A percentile compares a stretch with the other conserved stretches of the same genome.
phyloP scores from a whole-genome alignment of 1,139 yeast species.

The Kodamaea suecica region DNA sequence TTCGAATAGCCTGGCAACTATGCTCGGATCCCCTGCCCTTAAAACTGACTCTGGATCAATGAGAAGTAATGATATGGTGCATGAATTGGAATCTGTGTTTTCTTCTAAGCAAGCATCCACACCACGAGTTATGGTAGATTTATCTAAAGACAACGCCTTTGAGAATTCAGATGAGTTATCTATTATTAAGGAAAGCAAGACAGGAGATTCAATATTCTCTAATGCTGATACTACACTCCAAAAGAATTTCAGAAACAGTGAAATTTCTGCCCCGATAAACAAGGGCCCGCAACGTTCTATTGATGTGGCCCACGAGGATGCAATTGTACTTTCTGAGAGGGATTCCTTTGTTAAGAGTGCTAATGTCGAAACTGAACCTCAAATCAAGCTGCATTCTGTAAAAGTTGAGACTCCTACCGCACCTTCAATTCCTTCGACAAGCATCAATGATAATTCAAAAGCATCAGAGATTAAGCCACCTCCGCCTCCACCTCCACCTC shows the following conservation, averaged over 20 bases:
- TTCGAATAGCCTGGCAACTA: background rate
- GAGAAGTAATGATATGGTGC: constrained; percentile 12
- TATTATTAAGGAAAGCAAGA: constrained; percentile 13
- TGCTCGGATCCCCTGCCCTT: constrained; percentile 1
- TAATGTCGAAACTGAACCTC: too few relatives aligned
- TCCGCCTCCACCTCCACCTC: constrained; percentile 29
- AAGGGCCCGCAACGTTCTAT: too few relatives aligned
- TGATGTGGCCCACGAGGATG: too few relatives aligned
- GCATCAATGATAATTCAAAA: too few relatives aligned
- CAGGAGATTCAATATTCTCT: constrained; percentile 1
- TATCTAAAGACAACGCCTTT: constrained; percentile 3
- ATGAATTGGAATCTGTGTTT: constrained; percentile 20
- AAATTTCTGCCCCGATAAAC: too few relatives aligned
- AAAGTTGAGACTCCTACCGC: too few relatives aligned
- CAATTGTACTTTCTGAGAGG: too few relatives aligned
- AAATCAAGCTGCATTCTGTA: too few relatives aligned
- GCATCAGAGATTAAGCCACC: constrained; percentile 13
- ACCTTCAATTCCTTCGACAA: too few relatives aligned
- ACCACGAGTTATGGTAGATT: constrained; percentile 1
- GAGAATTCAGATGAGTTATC: constrained; percentile 15
- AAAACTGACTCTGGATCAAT: constrained; percentile 1
- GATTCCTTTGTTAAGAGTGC: too few relatives aligned
- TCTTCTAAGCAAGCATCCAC: constrained; percentile 10
- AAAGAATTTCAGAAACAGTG: too few relatives aligned
- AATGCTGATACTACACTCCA: background rate